phyloP scores from a whole-genome alignment of 148 eudicot species.

The Linanthus parryae region DNA sequence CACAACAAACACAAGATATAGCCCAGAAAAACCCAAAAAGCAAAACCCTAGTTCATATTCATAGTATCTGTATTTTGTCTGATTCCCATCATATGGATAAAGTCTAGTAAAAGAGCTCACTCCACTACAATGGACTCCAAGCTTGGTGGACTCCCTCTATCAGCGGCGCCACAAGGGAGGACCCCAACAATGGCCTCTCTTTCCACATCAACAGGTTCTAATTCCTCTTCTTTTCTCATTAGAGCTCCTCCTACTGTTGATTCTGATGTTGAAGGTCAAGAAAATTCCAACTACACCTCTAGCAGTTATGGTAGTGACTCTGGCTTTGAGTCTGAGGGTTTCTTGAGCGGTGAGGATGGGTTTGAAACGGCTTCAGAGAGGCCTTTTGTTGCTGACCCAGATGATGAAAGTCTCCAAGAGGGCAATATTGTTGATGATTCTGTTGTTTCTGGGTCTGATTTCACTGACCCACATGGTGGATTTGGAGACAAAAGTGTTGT shows the following conservation, averaged over 20 bases:
- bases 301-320: constrained; percentile 21
- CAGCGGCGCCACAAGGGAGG: constrained; percentile 7
- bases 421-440: constrained; percentile 9
- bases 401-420: constrained; percentile 20
- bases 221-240: constrained; percentile 23
- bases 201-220: constrained; percentile 19
- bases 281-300: constrained; percentile 9
- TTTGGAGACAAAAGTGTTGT: constrained; percentile 6
- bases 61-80: neutral
- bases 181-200: neutral
- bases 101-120: no score
- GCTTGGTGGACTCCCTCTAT: constrained; percentile 11
- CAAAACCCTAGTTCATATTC: constrained; percentile 27
- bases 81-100: neutral
- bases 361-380: constrained; percentile 19
- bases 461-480: constrained; percentile 15
- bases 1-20: neutral
- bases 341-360: constrained; percentile 31
- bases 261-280: constrained; percentile 30
- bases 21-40: constrained; percentile 19
- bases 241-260: constrained; percentile 58
- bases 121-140: constrained; percentile 21
- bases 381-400: constrained; percentile 18
- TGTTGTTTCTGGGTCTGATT: constrained; percentile 18
- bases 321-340: constrained; percentile 32